Conservation (phyloP, 163 green algal genomes). For the Trebouxiophyceae sp. region DNA sequence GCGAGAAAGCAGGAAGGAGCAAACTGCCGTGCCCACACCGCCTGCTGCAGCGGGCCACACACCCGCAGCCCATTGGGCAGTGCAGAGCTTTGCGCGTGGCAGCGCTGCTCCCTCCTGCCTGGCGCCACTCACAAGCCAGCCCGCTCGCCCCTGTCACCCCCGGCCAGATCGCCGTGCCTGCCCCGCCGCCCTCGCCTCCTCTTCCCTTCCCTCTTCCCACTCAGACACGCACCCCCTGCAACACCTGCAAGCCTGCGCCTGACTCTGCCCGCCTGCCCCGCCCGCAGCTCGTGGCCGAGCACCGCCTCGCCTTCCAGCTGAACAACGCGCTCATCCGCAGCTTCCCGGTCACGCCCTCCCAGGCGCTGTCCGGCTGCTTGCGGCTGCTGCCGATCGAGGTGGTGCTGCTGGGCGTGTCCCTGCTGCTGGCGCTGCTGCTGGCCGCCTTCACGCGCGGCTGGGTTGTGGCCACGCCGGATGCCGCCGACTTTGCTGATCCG, state of each 20-base stretch:
- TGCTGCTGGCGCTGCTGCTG: not conserved
- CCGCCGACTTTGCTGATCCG: not conserved
- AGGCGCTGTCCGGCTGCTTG: not conserved
- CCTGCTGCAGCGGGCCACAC: too few relatives aligned
- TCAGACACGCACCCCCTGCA: not conserved
- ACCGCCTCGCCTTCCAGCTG: constrained; percentile 10
- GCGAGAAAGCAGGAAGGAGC: too few relatives aligned
- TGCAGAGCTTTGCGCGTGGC: too few relatives aligned
- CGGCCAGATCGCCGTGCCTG: too few relatives aligned
- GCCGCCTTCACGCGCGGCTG: not conserved
- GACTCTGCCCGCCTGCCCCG: not conserved
- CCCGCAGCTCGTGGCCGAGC: constrained; percentile 15
- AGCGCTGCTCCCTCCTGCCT: too few relatives aligned
- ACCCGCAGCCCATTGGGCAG: too few relatives aligned
- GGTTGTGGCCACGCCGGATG: not conserved
- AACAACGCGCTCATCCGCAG: constrained; percentile 16
- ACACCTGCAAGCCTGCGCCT: not conserved
- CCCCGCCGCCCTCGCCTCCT: too few relatives aligned
- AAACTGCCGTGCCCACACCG: too few relatives aligned
- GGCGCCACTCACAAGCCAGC: too few relatives aligned
- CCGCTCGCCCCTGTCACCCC: too few relatives aligned
- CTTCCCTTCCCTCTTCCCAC: too few relatives aligned
- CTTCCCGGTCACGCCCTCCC: not conserved
- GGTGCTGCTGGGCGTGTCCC: not conserved
- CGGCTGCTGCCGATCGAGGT: constrained; percentile 8